Percentiles rank a stretch among this genome's conserved stretches.
phyloP scores from a whole-genome alignment of 768 basidiomycete genomes.

The Leccinum olivaceopallidum region DNA sequence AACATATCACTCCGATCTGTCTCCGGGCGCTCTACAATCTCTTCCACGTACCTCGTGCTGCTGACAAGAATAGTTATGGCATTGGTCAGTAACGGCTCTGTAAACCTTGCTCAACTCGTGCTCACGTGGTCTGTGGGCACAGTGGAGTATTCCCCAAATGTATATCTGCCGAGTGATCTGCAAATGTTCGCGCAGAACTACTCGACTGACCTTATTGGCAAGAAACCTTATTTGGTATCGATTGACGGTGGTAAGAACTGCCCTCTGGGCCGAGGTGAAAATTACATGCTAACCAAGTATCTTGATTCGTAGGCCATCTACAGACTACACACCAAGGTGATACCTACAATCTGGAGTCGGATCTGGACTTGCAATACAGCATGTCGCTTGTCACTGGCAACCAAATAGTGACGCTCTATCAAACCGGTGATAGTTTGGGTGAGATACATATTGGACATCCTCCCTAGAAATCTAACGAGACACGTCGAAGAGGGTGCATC shows the following conservation, averaged over 20 bases:
- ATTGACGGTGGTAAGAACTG: conserved; percentile 36
- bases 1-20: conserved; percentile 33
- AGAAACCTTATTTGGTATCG: conserved; percentile 30
- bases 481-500: conserved; percentile 26
- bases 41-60: conserved; percentile 27
- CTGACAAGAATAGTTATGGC: conserved; percentile 34
- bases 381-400: conserved; percentile 33
- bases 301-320: conserved; percentile 18
- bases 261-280: not conserved
- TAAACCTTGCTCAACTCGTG: no score
- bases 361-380: conserved; percentile 34
- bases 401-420: conserved; percentile 34
- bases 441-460: not conserved
- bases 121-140: not conserved
- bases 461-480: not conserved
- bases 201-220: conserved; percentile 23
- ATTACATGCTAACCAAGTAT: not conserved
- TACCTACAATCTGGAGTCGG: conserved; percentile 30
- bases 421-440: conserved; percentile 33
- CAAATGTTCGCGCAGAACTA: conserved; percentile 33
- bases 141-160: conserved; percentile 38
- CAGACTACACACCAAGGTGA: conserved; percentile 24
- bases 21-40: conserved; percentile 29
- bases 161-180: conserved; percentile 32
- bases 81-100: conserved; percentile 23